phyloP scores from a whole-genome alignment of 768 basidiomycete genomes.

The Leucosporidium scottii region DNA sequence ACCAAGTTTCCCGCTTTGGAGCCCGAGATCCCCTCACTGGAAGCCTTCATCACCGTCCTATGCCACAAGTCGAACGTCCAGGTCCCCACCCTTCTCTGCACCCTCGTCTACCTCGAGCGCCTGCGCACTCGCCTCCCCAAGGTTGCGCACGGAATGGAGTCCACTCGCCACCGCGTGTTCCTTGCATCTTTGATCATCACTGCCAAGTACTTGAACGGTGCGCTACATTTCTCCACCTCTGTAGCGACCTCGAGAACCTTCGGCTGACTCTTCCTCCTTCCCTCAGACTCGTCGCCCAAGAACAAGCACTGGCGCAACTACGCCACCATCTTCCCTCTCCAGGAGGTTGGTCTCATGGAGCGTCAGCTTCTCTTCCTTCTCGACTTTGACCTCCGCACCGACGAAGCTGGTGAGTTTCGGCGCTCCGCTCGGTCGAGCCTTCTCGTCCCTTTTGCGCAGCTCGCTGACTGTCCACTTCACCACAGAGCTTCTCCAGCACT shows the following conservation, averaged over 20 bases:
- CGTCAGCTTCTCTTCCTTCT: slow-evolving; percentile 86
- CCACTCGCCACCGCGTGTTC: slow-evolving; percentile 64
- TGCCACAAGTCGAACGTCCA: slow-evolving; percentile 69
- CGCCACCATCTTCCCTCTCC: slow-evolving; percentile 58
- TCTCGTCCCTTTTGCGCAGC: no score
- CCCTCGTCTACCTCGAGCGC: slow-evolving; percentile 84
- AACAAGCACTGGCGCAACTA: slow-evolving; percentile 88
- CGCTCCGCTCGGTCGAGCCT: no score
- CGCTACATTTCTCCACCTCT: background rate
- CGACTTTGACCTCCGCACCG: slow-evolving; percentile 85
- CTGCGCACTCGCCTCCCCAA: slow-evolving; percentile 69
- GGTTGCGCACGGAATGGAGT: slow-evolving; percentile 62
- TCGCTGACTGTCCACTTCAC: no score
- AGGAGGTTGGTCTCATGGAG: slow-evolving; percentile 85
- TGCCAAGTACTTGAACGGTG: slow-evolving; percentile 82
- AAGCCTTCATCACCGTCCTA: slow-evolving; percentile 75
- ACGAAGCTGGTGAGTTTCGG: slow-evolving; percentile 47
- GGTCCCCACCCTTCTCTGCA: slow-evolving; percentile 79
- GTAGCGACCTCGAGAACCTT: background rate
- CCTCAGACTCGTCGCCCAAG: slow-evolving; percentile 58
- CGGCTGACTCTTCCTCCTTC: background rate
- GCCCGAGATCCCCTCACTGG: slow-evolving; percentile 56
- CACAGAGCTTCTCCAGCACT: slow-evolving; percentile 54
- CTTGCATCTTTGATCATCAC: slow-evolving; percentile 91
- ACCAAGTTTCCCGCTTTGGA: slow-evolving; percentile 40